Evolutionary conservation across 2,329 filamentous ascomycete genomes (phyloP).

Genomic region (Verticillium dahliae): DNA sequence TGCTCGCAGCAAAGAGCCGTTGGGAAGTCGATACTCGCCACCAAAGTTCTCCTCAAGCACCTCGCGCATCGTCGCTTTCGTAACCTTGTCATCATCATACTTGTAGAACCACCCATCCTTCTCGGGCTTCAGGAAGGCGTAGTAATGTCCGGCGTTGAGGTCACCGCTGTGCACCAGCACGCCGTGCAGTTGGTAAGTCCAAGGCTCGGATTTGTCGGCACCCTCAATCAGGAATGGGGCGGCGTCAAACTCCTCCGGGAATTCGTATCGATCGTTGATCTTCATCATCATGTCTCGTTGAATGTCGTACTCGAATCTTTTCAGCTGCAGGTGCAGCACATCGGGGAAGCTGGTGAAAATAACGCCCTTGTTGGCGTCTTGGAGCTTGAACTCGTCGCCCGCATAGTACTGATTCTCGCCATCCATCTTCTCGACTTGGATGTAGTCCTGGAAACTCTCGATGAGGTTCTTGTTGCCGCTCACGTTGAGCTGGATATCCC

Average conservation of each 20-base stretch:
- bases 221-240: conserved; percentile 80
- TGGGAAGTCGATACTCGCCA: conserved; percentile 64
- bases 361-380: conserved; percentile 95
- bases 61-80: conserved; percentile 84
- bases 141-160: conserved; percentile 95
- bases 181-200: conserved; percentile 87
- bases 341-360: conserved; percentile 95
- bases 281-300: conserved; percentile 98
- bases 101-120: conserved; percentile 95
- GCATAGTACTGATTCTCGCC: conserved; percentile 98
- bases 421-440: conserved; percentile 93
- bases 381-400: conserved; percentile 79
- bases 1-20: conserved; percentile 34
- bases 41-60: conserved; percentile 96
- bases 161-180: conserved; percentile 96
- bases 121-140: conserved; percentile 89
- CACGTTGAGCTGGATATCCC: conserved; percentile 97
- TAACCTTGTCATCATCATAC: conserved; percentile 96
- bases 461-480: conserved; percentile 87
- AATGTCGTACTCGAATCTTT: conserved; percentile 97
- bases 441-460: conserved; percentile 93
- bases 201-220: conserved; percentile 81
- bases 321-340: conserved; percentile 89
- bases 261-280: conserved; percentile 89
- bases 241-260: conserved; percentile 77